Percentiles rank a stretch among this genome's conserved stretches.
These are phyloP conservation scores for Artemisia tridentata DNA, from an alignment of 129 eudicot species.

Conservation along the genomic window DNA sequence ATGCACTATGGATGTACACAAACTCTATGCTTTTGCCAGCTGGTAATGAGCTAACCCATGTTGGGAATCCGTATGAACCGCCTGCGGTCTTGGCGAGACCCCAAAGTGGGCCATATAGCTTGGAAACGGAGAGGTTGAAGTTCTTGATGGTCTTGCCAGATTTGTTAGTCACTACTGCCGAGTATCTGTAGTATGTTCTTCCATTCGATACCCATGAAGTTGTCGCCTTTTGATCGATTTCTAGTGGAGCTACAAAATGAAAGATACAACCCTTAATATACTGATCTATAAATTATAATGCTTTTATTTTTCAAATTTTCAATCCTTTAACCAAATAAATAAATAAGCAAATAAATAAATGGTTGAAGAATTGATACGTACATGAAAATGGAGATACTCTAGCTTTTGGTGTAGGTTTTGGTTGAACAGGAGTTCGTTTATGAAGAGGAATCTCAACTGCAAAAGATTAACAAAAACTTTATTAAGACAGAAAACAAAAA, in stretches of 20 bases:
- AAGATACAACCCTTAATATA: background rate
- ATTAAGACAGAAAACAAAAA: background rate
- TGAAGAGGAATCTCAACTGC: constrained; percentile 69
- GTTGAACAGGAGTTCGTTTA: constrained; percentile 36
- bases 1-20: constrained; percentile 76
- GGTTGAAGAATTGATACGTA: constrained; percentile 18
- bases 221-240: constrained; percentile 60
- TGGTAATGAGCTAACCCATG: constrained; percentile 66
- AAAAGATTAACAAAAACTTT: constrained; percentile 6
- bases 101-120: constrained; percentile 92
- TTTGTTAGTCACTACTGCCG: constrained; percentile 70
- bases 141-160: constrained; percentile 65
- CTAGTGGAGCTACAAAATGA: constrained; percentile 46
- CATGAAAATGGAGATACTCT: constrained; percentile 45
- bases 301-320: no score
- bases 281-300: no score
- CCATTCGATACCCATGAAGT: constrained; percentile 72
- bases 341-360: background rate
- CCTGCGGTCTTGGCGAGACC: constrained; percentile 72
- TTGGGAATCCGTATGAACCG: constrained; percentile 59
- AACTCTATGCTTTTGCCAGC: constrained; percentile 88
- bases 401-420: constrained; percentile 36
- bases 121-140: constrained; percentile 59
- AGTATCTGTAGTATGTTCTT: constrained; percentile 81
- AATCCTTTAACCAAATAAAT: no score